phyloP scores from a whole-genome alignment of 176 grass and related monocot species.

The Aegilops umbellulata region DNA sequence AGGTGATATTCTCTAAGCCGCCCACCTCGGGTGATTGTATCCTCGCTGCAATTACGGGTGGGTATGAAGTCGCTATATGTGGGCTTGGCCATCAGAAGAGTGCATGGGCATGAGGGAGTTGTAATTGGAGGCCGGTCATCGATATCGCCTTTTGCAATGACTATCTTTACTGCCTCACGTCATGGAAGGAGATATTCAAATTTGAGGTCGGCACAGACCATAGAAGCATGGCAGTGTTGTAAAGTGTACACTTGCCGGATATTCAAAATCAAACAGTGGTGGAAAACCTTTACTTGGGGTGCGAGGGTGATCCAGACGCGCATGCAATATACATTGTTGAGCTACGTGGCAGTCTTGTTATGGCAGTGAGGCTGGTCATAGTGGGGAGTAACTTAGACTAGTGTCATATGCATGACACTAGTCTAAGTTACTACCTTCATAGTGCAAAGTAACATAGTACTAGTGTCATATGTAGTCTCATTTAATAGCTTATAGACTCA shows the following conservation, averaged over 20 bases:
- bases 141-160: neutral
- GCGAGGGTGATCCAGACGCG: neutral
- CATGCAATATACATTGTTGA: neutral
- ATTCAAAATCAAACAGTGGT: neutral
- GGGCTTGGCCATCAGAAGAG: neutral
- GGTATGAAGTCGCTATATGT: neutral
- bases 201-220: neutral
- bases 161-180: neutral
- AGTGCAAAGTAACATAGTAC: no score
- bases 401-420: no score
- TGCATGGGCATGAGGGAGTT: neutral
- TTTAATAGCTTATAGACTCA: no score
- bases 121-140: neutral
- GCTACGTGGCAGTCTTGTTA: neutral
- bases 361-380: no score
- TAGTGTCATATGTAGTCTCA: no score
- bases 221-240: neutral
- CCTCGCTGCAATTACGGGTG: neutral
- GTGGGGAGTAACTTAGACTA: no score
- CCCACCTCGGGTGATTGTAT: neutral
- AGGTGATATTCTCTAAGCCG: neutral
- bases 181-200: neutral
- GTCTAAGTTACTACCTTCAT: no score
- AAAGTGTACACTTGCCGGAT: no score
- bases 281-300: no score